Evolutionary conservation across 140 eudicot species (phyloP), one percentile per base, ranked within the genome.

Genomic region (Cichorium intybus): DNA sequence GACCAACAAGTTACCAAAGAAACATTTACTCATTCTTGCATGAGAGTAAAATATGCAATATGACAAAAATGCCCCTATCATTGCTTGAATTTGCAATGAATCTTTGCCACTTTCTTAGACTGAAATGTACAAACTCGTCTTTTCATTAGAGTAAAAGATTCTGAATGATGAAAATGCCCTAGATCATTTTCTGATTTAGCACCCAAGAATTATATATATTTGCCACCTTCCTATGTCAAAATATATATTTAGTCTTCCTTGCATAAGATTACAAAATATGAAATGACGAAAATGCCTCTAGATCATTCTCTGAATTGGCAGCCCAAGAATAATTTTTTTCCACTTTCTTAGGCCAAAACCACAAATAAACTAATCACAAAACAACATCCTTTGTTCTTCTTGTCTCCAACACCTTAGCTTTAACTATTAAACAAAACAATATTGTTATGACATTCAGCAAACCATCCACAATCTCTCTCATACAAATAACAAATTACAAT

Each of bases 321-420:
- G 67, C 68, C 61, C 64, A 31, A 56, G 67, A 73, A 65, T 47
- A 64, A 56, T 55, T 33, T 64, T 64, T 46, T 69, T 27, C 79
- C 68, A 64, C 61, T 73, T 73, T 34, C 55, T 46, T 56, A 20
- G 68, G 68, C 47, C 54, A 47, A 65, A 62, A 56, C 46, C 34
- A 18, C 24, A 46, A 74, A 24, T 56, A 74, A 56, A 65, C 45
- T 57, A 74, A 65, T 56, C 48, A 43, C 58, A 18, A 8, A 72
- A 65, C 60, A 48, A 65, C 56, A 65, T 65, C 68, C 62, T 74
- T 65, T 74, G 79, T 74, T 74, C 79, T 64, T 73, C 79, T 66
- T 74, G 79, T 74, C 68, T 58, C 79, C 73, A 48, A 48, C 73
- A 65, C 79, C 61, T 48, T 48, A 35, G 34, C 61, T 37, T 66